Evolutionary conservation across 129 eudicot species (phyloP).

Genomic region (Tagetes erecta): DNA sequence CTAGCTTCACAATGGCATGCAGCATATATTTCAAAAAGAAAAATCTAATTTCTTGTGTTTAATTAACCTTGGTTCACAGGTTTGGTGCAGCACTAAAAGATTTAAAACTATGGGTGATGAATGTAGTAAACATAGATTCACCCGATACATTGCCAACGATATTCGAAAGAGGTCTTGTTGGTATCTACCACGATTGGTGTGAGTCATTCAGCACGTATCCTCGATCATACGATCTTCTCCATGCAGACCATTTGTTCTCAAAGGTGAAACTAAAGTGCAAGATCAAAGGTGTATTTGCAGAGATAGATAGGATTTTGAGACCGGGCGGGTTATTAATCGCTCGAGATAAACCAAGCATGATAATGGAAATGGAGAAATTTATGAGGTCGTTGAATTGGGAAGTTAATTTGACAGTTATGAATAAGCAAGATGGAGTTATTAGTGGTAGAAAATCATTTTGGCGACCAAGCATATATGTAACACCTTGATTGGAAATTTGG

Average conservation of each 20-base stretch:
- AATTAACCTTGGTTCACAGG: conserved; percentile 31
- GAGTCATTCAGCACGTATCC: conserved; percentile 89
- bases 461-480: conserved; percentile 52
- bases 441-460: conserved; percentile 64
- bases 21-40: too few species aligned
- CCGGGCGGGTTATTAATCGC: conserved; percentile 76
- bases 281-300: conserved; percentile 53
- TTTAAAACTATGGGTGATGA: conserved; percentile 74
- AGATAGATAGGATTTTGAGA: conserved; percentile 67
- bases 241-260: conserved; percentile 75
- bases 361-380: conserved; percentile 51
- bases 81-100: conserved; percentile 85
- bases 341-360: conserved; percentile 59
- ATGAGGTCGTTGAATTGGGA: conserved; percentile 79
- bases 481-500: not conserved
- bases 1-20: too few species aligned
- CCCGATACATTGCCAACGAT: conserved; percentile 82
- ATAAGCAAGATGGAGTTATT: conserved; percentile 62
- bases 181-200: conserved; percentile 88
- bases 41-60: not conserved
- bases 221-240: conserved; percentile 80
- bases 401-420: conserved; percentile 48
- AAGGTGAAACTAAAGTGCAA: conserved; percentile 61
- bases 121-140: conserved; percentile 71
- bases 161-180: conserved; percentile 78